Evolutionary conservation across 2,329 filamentous ascomycete genomes (phyloP), one percentile per base, ranked within the genome.

Genomic region (Cryphonectria carpinicola): DNA sequence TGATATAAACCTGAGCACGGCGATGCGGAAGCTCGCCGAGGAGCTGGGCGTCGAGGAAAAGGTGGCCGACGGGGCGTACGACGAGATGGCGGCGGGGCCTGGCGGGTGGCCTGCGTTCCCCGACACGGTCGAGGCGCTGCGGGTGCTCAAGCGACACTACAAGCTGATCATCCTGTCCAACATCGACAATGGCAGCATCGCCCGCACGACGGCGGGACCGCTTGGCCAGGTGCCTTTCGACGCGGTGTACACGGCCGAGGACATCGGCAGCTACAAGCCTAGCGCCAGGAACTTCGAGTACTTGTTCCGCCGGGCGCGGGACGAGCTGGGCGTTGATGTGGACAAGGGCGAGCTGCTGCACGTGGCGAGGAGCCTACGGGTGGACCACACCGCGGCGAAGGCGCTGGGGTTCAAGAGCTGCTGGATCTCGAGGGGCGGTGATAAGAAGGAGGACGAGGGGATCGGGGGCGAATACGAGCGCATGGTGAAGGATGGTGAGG

Each of bases 261-360:
- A 92, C 61, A 88, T 94, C 67, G 91, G 92, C 1, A 85, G 83
- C 8, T 94, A 94, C 79, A 94, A 94, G 81, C 92, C 92, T 0
- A 81, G 87, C 72, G 77, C 80, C 52, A 78, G 78, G 39, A 93
- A 93, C 75, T 94, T 94, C 74, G 82, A 87, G 69, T 91, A 91
- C 76, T 81, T 94, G 79, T 81, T 93, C 19, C 77, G 79, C 19
- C 82, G 85, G 46, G 85, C 87, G 25, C 73, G 85, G 75, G 75
- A 79, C 3, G 84, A 88, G 7, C 86, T 91, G 66, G 89, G 86
- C 0, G 77, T 92, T 0, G 76, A 79, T 5, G 74, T 74, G 73
- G 82, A 85, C 41, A 84, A 84, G 72, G 81, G 82, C 0, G 81
- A 89, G 72, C 82, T 94, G 61, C 76, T 93, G 73, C 90, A 93